phyloP scores from a whole-genome alignment of 208 protist species.

The Endotrypanum monterogeii region DNA sequence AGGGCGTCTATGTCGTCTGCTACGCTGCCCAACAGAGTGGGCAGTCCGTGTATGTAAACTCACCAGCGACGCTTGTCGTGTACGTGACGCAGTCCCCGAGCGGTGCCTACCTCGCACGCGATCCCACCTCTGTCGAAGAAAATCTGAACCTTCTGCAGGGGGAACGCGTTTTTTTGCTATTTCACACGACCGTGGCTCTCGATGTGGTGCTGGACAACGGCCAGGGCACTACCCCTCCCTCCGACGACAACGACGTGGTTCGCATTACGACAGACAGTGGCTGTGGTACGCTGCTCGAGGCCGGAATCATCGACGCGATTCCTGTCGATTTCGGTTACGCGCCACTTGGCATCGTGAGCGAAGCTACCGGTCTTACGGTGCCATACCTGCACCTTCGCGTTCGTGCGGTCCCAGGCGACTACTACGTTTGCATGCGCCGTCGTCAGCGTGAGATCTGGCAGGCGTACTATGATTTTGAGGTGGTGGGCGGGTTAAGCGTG shows the following conservation, averaged over 20 bases:
- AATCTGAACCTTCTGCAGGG: slow-evolving; percentile 52
- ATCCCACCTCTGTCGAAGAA: slow-evolving; percentile 14
- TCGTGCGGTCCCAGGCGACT: slow-evolving; percentile 49
- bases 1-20: slow-evolving; percentile 77
- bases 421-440: slow-evolving; percentile 83
- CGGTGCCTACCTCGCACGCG: slow-evolving; percentile 61
- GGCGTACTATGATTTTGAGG: slow-evolving; percentile 72
- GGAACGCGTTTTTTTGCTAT: slow-evolving; percentile 84
- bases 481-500: slow-evolving; percentile 58
- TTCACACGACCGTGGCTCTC: slow-evolving; percentile 68
- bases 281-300: slow-evolving; percentile 35
- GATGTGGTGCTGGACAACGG: slow-evolving; percentile 55
- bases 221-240: slow-evolving; percentile 14
- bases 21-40: slow-evolving; percentile 67
- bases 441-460: slow-evolving; percentile 48
- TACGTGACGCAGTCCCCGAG: slow-evolving; percentile 70
- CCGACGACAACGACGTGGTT: slow-evolving; percentile 42
- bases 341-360: slow-evolving; percentile 29
- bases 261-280: slow-evolving; percentile 47
- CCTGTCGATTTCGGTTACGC: slow-evolving; percentile 76
- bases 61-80: slow-evolving; percentile 54
- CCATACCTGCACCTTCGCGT: slow-evolving; percentile 83
- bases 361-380: slow-evolving; percentile 19
- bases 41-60: slow-evolving; percentile 54
- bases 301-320: slow-evolving; percentile 48